phyloP scores from a whole-genome alignment of 352 stramenopile genomes.

The Phytophthora pseudosyringae region DNA sequence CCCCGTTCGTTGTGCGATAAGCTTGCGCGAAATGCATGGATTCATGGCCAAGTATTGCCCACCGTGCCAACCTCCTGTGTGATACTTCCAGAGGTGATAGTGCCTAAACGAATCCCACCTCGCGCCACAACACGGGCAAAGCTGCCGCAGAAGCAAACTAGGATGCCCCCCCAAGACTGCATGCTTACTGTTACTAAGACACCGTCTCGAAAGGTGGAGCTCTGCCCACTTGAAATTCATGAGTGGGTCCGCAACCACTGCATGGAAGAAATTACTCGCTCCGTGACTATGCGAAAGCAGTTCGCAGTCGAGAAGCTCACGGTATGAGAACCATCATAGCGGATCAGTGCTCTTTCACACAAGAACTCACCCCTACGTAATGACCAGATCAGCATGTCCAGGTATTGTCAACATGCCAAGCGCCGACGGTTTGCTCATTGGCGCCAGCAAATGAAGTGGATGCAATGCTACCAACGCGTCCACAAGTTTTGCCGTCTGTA shows the following conservation, averaged over 20 bases:
- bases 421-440: slow-evolving; percentile 37
- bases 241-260: slow-evolving; percentile 64
- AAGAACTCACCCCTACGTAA: background rate
- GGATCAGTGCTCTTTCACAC: background rate
- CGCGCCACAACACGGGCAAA: background rate
- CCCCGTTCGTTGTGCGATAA: slow-evolving; percentile 15
- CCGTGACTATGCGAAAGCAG: slow-evolving; percentile 33
- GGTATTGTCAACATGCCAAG: slow-evolving; percentile 6
- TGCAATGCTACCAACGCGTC: slow-evolving; percentile 35
- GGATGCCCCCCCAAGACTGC: background rate
- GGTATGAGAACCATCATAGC: slow-evolving; percentile 27
- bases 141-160: slow-evolving; percentile 5
- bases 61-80: background rate
- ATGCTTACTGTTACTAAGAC: background rate
- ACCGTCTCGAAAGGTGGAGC: background rate
- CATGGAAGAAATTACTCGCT: slow-evolving; percentile 47
- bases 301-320: slow-evolving; percentile 51
- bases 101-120: slow-evolving; percentile 1
- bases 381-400: slow-evolving; percentile 26
- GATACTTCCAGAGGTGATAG: slow-evolving; percentile 19
- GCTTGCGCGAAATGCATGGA: slow-evolving; percentile 29
- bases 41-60: slow-evolving; percentile 13
- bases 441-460: slow-evolving; percentile 24
- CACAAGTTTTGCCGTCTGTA: slow-evolving; percentile 60
- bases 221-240: slow-evolving; percentile 17